A percentile compares a stretch with the other conserved stretches of the same genome.
Conservation (phyloP, 2,329 filamentous ascomycete genomes). For the Colletotrichum karsti region DNA sequence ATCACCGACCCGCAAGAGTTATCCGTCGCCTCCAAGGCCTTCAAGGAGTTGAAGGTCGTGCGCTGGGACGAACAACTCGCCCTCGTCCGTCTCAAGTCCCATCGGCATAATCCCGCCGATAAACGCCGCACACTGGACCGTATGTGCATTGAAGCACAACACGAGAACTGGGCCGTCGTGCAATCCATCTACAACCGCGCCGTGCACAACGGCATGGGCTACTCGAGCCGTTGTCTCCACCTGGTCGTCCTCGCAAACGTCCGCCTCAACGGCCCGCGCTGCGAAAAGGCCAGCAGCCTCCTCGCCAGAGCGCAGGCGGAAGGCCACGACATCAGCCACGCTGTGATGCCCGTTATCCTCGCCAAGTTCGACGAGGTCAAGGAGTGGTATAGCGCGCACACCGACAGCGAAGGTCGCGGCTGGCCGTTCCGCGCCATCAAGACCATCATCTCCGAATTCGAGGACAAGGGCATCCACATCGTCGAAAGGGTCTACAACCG, state of each 20-base stretch:
- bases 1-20: conserved; percentile 35
- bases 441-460: conserved; percentile 35
- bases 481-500: conserved; percentile 46
- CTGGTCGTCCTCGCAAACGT: conserved; percentile 56
- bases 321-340: conserved; percentile 51
- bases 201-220: conserved; percentile 41
- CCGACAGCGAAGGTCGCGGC: not conserved
- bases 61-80: conserved; percentile 23
- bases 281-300: conserved; percentile 45
- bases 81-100: conserved; percentile 29
- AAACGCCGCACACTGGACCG: conserved; percentile 42
- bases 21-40: conserved; percentile 21
- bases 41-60: not conserved
- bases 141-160: conserved; percentile 50
- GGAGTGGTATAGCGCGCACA: conserved; percentile 16
- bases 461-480: conserved; percentile 38
- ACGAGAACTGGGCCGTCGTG: conserved; percentile 40
- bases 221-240: conserved; percentile 52
- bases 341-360: conserved; percentile 48
- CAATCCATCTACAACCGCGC: conserved; percentile 49
- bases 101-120: conserved; percentile 34
- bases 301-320: conserved; percentile 47
- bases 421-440: conserved; percentile 16
- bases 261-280: conserved; percentile 36
- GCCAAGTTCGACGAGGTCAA: conserved; percentile 45